Base-by-base conservation (phyloP, 1,139 yeast species). In the Pichia sp. region DNA sequence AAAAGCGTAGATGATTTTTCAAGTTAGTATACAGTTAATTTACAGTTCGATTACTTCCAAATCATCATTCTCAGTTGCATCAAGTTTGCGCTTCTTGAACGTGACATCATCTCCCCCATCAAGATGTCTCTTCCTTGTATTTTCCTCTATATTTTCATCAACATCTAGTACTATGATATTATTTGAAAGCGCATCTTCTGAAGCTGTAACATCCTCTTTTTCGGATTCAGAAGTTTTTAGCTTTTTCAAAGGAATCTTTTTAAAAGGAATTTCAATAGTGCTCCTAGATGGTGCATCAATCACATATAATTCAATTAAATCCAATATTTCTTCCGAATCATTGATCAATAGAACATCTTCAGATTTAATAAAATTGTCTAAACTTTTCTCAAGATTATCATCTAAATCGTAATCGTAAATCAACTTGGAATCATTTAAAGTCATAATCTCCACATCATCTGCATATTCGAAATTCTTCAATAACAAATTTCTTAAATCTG, bases 371-470 rank as follows among this genome's bases (percentile, higher is more conserved):
- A 92, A 63, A 2, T 76, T 77, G 0, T 54, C 49, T 27, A 92
- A 64, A 0, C 71, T 62, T 38, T 67, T 69, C 0, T 67, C 69
- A 8, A 72, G 56, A 56, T 90, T 82, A 57, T 90, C 97, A 44
- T 87, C 96, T 62, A 86, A 87, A 57, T 94, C 99, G 43, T 72
- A 72, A 63, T 94, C 98, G 57, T 86, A 87, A 9, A 94, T 64
- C 49, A 92, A 69, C 51, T 73, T 75, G 34, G 81, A 77, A 29
- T 55, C 60, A 29, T 55, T 59, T 31, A 81, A 70, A 36, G 85
- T 75, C 28, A 85, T 64, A 0, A 92, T 68, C 5, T 85, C 71
- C 1, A 87, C 67, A 46, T 83, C 95, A 27, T 80, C 85, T 4
- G 74, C 71, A 59, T 79, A 87, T 0, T 69, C 70, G 55, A 82